Evolutionary conservation across 345 rosid genomes (phyloP), one percentile per base, ranked within the genome.

Genomic region (Syzygium grande): DNA sequence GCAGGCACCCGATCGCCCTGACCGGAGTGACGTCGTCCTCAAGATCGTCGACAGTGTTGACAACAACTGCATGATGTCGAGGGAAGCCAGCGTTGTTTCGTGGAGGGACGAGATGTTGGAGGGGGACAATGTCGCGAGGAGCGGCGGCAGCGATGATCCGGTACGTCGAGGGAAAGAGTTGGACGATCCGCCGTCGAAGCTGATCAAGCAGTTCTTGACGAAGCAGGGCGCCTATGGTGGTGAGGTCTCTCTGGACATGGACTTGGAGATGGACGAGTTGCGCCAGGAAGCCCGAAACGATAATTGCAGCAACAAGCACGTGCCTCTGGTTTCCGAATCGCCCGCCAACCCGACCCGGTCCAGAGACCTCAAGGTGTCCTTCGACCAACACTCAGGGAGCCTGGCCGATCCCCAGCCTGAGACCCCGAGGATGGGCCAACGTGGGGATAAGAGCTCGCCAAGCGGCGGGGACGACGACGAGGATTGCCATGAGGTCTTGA

Each of bases 241-340:
- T 7, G 99, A 97, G 88, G 93, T 96, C 89, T 91, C 96, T 5
- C 86, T 98, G 19, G 98, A 96, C 52, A 93, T 98, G 90, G 98
- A 96, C 84, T 63, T 93, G 86, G 97, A 97, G 25, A 94, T 93
- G 90, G 94, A 95, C 25, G 96, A 93, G 87, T 86, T 93, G 1
- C 86, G 84, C 61, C 84, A 34, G 1, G 84, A 79, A 84, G 86
- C 52, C 3, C 88, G 79, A 34, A 5, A 34, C 46, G 19, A 73
- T 73, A 38, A 73, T 73, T 34, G 9, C 80, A 21, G 80, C 46
- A 34, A 41, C 2, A 87, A 23, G 12, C 27, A 51, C 29, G 29
- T 56, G 53, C 85, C 90, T 2, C 88, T 73, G 12, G 84, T 68
- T 9, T 86, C 68, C 5, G 90, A 78, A 25, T 88, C 89, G 61